Evolutionary conservation across 306 rosid genomes (phyloP), one percentile per base, ranked within the genome.

Genomic region (Arachis hypogaea): DNA sequence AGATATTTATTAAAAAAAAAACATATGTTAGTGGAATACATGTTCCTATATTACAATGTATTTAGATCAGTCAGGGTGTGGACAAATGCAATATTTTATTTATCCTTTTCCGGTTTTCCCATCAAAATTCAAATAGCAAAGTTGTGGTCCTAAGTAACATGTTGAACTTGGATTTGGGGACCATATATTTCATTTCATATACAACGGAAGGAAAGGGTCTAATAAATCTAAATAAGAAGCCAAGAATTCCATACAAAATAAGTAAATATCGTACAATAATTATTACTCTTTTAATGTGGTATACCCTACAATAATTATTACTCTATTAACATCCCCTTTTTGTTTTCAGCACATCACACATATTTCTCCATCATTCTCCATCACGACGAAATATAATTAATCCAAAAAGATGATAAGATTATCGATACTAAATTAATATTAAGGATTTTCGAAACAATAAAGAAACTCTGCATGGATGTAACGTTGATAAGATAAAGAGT

Each of bases 61-160:
- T 22, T 22, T 22, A 22, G 28, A 22, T 22, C 28, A 22, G 28
- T 22, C 28, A 22, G 28, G 28, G 28, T 22, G 28, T 22, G 28
- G 28, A 22, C 28, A 22, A 22, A 22, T 22, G 28, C 28, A 22
- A 22, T 22, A 22, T 22, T 22, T 22, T 22, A 1, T 22, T 22
- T 22, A 22, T 4, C 44, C 5, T 41, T 41, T 41, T 41, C 44
- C 7, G 6, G 6, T 41, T 22, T 55, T 11, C 7, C 12, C 30
- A 43, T 57, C 12, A 4, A 70, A 22, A 0, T 2, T 41, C 52
- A 41, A n/a, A 6, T 3, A 22, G 28, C 28, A 22, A 22, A 22
- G 28, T 22, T 47, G 77, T 72, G 60, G 77, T 60, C 69, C 77
- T 72, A 43, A 3, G 7, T 38, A n/a, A 7, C 14, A 22, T 22